Evolutionary conservation across 345 rosid species (phyloP), one percentile per base, ranked within the genome.

Genomic region (Streptanthus diversifolius): DNA sequence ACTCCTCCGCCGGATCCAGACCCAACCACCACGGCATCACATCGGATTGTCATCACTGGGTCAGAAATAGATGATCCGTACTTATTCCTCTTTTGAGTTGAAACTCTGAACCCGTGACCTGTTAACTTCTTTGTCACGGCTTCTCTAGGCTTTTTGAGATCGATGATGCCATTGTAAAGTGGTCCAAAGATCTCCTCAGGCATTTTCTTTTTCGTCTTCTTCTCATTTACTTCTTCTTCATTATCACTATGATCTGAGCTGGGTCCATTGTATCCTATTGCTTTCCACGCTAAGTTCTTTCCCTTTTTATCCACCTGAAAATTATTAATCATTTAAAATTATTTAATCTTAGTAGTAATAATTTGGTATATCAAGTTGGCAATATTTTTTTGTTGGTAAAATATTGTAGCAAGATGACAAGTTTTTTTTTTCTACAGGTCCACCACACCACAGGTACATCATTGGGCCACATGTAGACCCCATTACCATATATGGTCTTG

Each of bases 1-100:
- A 92, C 88, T 15, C 98, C 85, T 2, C 96, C 96, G 0, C 98
- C 96, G 0, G 91, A 85, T 2, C 96, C 98, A 0, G 95, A 90
- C 5, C 96, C 98, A 5, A 90, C 84, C 3, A 92, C 92, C 15
- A 92, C 96, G 0, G 87, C 95, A 64, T 92, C 98, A 45, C 95
- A 90, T 63, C 52, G 67, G 77, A 92, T 82, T 47, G 71, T 81
- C 49, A 89, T 43, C 8, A 78, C 77, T 25, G 88, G 90, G 19
- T 56, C 15, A 10, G 80, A 65, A 15, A 24, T 19, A 25, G 67
- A 76, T 21, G 63, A 53, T 21, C 44, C 17, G 1, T 51, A 62
- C 9, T 21, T 51, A 15, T 74, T 67, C 17, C 35, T 55, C 36
- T 68, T 61, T 24, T 58, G 71, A 48, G 80, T 3, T 21, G 81